Evolutionary conservation across 2,329 filamentous ascomycete species (phyloP).

Genomic region (Penicillium sp.): DNA sequence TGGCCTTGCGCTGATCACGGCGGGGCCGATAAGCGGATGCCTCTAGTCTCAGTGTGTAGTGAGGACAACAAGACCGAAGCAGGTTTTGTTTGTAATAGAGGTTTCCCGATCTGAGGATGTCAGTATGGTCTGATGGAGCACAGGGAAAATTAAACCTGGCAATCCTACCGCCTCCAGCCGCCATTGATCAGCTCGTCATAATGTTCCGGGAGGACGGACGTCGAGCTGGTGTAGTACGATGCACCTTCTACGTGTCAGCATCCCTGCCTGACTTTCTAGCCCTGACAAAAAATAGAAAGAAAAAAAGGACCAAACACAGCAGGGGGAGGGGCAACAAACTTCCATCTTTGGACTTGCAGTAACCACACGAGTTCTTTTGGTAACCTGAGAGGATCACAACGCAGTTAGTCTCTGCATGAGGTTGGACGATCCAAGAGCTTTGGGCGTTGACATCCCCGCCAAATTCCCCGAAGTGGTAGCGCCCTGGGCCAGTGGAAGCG

Average conservation of each 20-base stretch:
- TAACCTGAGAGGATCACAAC: slow-evolving; percentile 31
- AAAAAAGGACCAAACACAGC: neutral
- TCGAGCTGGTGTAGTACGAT: slow-evolving; percentile 41
- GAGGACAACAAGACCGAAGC: slow-evolving; percentile 74
- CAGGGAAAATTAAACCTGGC: neutral
- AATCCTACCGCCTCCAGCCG: slow-evolving; percentile 41
- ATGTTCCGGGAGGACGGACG: slow-evolving; percentile 38
- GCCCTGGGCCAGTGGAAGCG: slow-evolving; percentile 25
- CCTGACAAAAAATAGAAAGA: neutral
- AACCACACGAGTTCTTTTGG: slow-evolving; percentile 42
- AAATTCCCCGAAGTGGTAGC: slow-evolving; percentile 5
- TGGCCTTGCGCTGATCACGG: slow-evolving; percentile 40
- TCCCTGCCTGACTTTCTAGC: neutral
- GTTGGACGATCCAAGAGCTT: neutral
- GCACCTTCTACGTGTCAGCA: slow-evolving; percentile 30
- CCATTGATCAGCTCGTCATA: slow-evolving; percentile 43
- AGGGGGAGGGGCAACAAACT: slow-evolving; percentile 31
- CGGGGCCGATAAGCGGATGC: slow-evolving; percentile 37
- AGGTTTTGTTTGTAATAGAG: slow-evolving; percentile 50
- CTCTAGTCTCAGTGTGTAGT: slow-evolving; percentile 52
- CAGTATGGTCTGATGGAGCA: slow-evolving; percentile 5
- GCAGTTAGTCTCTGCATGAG: slow-evolving; percentile 1
- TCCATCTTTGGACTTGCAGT: slow-evolving; percentile 40
- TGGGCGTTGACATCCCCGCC: slow-evolving; percentile 3
- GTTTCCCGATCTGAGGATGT: slow-evolving; percentile 36